Evolutionary conservation across 768 basidiomycete species (phyloP).

Genomic region (Lactarius quietus): DNA sequence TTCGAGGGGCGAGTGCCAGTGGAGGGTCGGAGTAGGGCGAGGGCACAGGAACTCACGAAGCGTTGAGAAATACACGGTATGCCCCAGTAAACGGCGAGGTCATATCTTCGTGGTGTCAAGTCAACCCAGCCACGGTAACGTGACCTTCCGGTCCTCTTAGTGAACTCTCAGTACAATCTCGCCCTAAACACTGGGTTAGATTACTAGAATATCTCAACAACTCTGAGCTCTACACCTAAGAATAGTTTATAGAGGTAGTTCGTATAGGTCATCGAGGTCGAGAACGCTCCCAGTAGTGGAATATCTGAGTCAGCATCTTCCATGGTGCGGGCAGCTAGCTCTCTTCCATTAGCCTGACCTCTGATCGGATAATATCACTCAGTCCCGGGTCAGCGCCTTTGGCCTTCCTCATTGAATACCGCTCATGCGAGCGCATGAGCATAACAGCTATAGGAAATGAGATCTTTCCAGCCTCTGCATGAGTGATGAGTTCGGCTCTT

Average conservation of each 20-base stretch:
- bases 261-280: not conserved
- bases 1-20: not conserved
- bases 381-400: not conserved
- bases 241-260: too few relatives aligned
- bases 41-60: slow-evolving; percentile 21
- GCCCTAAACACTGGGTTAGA: not conserved
- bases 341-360: slow-evolving; percentile 9
- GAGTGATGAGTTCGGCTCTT: slow-evolving; percentile 1
- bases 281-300: not conserved
- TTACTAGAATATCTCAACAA: not conserved
- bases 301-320: too few relatives aligned
- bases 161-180: too few relatives aligned
- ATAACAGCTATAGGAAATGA: slow-evolving; percentile 6
- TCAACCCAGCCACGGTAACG: too few relatives aligned
- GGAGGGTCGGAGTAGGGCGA: not conserved
- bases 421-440: slow-evolving; percentile 20
- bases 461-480: slow-evolving; percentile 10
- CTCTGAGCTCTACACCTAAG: not conserved
- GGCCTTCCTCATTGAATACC: not conserved
- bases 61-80: slow-evolving; percentile 45
- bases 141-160: too few relatives aligned
- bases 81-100: slow-evolving; percentile 33
- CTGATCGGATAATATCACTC: not conserved
- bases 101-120: too few relatives aligned
- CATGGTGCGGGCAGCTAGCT: not conserved